phyloP scores from a whole-genome alignment of 495 filamentous ascomycete species.

The Neurospora sp. region DNA sequence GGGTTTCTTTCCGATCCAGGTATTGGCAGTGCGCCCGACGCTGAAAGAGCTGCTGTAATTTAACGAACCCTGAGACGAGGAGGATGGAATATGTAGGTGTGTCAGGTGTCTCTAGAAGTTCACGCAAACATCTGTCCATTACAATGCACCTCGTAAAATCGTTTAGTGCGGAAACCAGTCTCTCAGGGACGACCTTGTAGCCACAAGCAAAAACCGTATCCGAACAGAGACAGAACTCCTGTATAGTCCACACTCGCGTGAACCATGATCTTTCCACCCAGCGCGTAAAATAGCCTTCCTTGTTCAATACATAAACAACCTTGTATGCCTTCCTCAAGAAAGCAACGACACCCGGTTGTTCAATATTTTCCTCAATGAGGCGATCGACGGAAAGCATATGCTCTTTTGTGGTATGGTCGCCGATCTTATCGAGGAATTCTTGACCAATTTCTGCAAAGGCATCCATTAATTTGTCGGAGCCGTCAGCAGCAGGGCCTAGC shows the following conservation, averaged over 20 bases:
- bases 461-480: slow-evolving; percentile 2
- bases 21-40: neutral
- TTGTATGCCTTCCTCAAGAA: neutral
- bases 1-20: neutral
- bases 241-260: slow-evolving; percentile 22
- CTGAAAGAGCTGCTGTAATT: rapidly evolving
- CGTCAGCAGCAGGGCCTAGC: slow-evolving; percentile 11
- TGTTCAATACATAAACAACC: neutral
- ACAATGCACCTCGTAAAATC: neutral
- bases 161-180: neutral
- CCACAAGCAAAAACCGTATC: slow-evolving; percentile 18
- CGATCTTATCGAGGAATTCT: neutral
- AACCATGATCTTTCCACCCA: slow-evolving; percentile 12
- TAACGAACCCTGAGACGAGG: rapidly evolving
- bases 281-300: neutral
- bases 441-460: neutral
- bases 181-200: neutral
- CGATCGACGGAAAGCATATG: neutral
- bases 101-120: neutral
- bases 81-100: neutral
- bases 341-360: neutral
- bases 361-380: neutral
- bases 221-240: slow-evolving; percentile 17
- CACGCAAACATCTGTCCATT: neutral
- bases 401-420: neutral